Conservation (phyloP, 1,139 yeast genomes). For the Geotrichum australiense region DNA sequence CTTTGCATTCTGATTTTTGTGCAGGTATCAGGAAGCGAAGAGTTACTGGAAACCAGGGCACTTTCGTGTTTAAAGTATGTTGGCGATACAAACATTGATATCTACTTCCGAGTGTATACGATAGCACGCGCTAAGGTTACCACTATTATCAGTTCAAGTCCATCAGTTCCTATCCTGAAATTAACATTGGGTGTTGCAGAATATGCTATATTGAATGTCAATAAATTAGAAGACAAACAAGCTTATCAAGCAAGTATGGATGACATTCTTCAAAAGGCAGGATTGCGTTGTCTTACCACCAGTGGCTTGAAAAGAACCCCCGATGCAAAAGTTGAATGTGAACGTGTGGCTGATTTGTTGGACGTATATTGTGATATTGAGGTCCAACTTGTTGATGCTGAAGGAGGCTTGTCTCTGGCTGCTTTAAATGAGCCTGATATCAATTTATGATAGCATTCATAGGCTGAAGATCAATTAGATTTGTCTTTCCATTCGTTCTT, state of each 20-base stretch:
- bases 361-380: too few species aligned
- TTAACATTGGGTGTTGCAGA: conserved; percentile 15
- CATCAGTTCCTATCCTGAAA: conserved; percentile 12
- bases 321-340: too few species aligned
- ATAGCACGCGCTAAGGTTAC: conserved; percentile 15
- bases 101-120: conserved; percentile 14
- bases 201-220: conserved; percentile 11
- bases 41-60: conserved; percentile 47
- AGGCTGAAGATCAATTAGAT: too few species aligned
- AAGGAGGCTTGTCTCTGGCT: too few species aligned
- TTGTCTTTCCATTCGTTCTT: too few species aligned
- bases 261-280: conserved; percentile 6
- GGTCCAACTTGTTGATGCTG: too few species aligned
- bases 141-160: conserved; percentile 13
- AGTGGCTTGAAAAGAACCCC: too few species aligned
- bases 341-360: too few species aligned
- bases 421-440: too few species aligned
- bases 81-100: conserved; percentile 26
- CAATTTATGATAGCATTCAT: too few species aligned
- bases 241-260: conserved; percentile 11
- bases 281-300: conserved; percentile 4
- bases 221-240: conserved; percentile 4
- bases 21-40: conserved; percentile 43
- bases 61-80: conserved; percentile 44
- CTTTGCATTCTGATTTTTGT: conserved; percentile 51